Base-by-base conservation (phyloP, 805 yeast genomes). In the Ogataea populi-albae region DNA sequence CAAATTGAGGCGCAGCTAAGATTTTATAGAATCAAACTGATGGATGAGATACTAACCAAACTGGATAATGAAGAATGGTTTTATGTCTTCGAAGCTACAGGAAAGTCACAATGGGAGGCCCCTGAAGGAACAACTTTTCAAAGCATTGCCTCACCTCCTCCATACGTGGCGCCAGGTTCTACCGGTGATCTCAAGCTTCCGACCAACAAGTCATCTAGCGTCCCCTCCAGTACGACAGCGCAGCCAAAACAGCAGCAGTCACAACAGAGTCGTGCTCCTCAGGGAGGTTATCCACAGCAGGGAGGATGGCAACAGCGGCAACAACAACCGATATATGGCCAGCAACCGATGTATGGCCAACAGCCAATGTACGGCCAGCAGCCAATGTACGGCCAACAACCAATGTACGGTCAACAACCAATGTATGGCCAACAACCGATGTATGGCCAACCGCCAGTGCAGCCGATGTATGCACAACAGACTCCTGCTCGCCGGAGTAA, bases 81-180 rank as follows among this genome's bases (percentile, higher is more conserved):
- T 59, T 91, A 79, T 52, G 95, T 91, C n/a, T 69, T 87, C 49
- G 62, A 84, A 45, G 52, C 68, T 11, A 75, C 86, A 10, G 81
- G 84, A 41, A 66, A 76, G 47, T 86, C 96, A 0, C 96, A 88
- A 59, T 91, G 98, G 98, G 95, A 86, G 35, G 77, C 79, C 10
- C 97, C 96, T 11, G 40, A 42, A 8, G 82, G 82, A 1, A 75
- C 86, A 0, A 55, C 47, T 2, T 72, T 73, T 55, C 59, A 64
- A 7, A 36, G 44, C 4, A 50, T 40, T 4, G 61, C 49, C 6
- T 59, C 52, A 3, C 66, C 68, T 2, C 79, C 81, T 11, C 46
- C 55, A n/a, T 50, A 52, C 29, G 26, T 47, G 7, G 41, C 30
- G 24, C 29, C 34, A 17, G 37, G 16, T 24, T 16, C 34, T 14